Evolutionary conservation across 345 rosid genomes (phyloP), one percentile per base, ranked within the genome.

Genomic region (Pugionium dolabratum): DNA sequence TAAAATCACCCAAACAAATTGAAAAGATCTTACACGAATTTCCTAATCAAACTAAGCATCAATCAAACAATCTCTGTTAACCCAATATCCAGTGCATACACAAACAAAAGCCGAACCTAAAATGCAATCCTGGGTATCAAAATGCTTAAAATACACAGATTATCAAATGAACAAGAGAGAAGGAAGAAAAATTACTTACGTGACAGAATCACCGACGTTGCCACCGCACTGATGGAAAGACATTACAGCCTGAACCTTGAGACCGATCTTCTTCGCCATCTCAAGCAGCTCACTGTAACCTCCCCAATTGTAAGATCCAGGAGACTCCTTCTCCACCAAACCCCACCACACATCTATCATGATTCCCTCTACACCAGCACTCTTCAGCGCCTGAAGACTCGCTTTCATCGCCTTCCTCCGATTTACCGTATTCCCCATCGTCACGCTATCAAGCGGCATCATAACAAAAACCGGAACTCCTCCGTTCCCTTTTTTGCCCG

Each of bases 341-440:
- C 99, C 99, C 99, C 99, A 94, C 99, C 99, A 94, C 37, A 94
- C 99, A 64, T 94, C 99, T 55, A 94, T 82, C 99, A 94, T 94
- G 4, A 94, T 72, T 44, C 99, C 99, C 54, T 90, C 95, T 54
- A 88, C 99, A 27, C 99, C 97, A 9, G 97, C 97, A 73, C 95
- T 86, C 77, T 86, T 90, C 86, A 94, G 65, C 77, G 99, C 99
- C 74, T 84, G 88, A 37, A 94, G 70, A 69, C 99, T 94, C 54
- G 85, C 99, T 76, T 82, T 87, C 99, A 90, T 86, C 64, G 97
- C 99, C 74, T 94, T 94, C 77, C 79, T 79, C 79, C 99, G 69
- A 35, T 88, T 90, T 75, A 94, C 82, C 42, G 85, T 78, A 67
- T 90, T 86, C 58, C 81, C 79, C 83, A 67, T 78, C 64, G 95